Evolutionary conservation across 78 protist genomes (phyloP).

Genomic region (Dictyostelium firmibasis): DNA sequence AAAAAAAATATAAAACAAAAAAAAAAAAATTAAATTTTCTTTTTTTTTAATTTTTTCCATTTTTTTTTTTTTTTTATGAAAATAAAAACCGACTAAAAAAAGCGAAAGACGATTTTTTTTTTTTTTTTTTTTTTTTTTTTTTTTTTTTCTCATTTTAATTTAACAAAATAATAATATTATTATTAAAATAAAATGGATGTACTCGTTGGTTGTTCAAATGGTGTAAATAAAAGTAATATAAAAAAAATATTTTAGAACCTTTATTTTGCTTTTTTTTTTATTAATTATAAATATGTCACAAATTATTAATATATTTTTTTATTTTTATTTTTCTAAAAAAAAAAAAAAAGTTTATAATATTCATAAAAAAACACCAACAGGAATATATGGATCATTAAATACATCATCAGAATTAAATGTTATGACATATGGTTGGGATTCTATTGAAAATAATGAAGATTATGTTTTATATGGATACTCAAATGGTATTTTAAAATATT

Average conservation of each 20-base stretch:
- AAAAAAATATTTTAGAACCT: no score
- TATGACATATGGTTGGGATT: slow-evolving; percentile 44
- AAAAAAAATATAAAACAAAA: neutral
- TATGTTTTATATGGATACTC: slow-evolving; percentile 9
- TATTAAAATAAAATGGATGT: slow-evolving; percentile 37
- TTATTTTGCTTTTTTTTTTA: no score
- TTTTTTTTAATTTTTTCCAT: neutral
- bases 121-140: neutral
- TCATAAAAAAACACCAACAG: slow-evolving; percentile 2
- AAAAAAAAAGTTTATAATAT: slow-evolving; percentile 19
- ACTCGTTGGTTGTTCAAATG: slow-evolving; percentile 8
- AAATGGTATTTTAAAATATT: slow-evolving; percentile 19
- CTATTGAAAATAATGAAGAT: slow-evolving; percentile 13
- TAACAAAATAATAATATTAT: neutral
- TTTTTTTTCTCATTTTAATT: neutral
- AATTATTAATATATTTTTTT: neutral
- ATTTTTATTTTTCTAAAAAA: neutral
- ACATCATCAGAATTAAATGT: neutral
- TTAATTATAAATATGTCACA: neutral
- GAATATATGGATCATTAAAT: slow-evolving; percentile 1
- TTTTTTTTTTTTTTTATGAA: no score
- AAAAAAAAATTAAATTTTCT: neutral
- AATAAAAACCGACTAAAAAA: neutral
- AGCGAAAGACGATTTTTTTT: neutral
- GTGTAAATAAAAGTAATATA: slow-evolving; percentile 27